phyloP scores from a whole-genome alignment of 768 basidiomycete species.

The Leccinum sublutescens region DNA sequence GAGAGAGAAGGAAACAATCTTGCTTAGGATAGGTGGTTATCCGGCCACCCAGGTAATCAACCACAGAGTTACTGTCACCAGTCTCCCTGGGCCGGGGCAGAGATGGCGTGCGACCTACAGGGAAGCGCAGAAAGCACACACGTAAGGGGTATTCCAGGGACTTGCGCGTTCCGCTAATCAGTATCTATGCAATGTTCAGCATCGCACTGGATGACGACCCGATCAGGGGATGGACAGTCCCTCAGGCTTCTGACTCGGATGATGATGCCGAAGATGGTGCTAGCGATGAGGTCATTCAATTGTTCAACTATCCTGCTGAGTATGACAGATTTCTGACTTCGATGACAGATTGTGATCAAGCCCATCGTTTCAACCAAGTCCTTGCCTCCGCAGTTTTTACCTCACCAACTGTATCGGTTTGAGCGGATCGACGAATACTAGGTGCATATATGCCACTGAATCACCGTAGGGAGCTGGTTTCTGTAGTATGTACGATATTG shows the following conservation, averaged over 20 bases:
- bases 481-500: too few species aligned
- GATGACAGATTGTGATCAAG: background rate
- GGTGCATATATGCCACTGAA: background rate
- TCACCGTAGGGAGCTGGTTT: too few species aligned
- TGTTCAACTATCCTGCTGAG: background rate
- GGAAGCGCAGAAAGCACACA: background rate
- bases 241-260: background rate
- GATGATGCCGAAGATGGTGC: too few species aligned
- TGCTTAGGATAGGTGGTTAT: background rate
- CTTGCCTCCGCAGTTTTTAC: background rate
- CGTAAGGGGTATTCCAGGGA: background rate
- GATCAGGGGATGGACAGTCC: background rate
- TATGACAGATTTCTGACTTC: background rate
- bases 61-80: background rate
- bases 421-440: background rate
- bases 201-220: background rate
- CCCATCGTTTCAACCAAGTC: background rate
- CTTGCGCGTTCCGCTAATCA: background rate
- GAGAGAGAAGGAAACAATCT: background rate
- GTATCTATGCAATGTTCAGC: background rate
- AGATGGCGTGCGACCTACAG: constrained; percentile 1
- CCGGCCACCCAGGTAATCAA: background rate
- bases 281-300: background rate
- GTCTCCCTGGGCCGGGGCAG: background rate
- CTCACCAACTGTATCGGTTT: background rate